A percentile compares a stretch with the other conserved stretches of the same genome.
These are phyloP conservation scores for Aegilops sharonensis DNA, from an alignment of 176 grass and related monocot species.

Conservation along the genomic window DNA sequence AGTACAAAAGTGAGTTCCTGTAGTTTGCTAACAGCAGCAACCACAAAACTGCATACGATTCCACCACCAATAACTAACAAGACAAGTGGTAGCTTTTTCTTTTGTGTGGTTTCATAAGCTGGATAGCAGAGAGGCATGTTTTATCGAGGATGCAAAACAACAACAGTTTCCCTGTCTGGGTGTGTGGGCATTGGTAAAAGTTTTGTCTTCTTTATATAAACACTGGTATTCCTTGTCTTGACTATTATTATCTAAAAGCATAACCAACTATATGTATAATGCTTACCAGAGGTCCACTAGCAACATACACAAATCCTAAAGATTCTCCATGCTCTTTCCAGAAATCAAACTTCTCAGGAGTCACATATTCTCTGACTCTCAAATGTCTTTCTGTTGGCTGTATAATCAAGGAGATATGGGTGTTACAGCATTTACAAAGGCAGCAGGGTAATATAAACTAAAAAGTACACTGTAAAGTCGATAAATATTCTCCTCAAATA, in stretches of 20 bases:
- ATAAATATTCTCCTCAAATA: background rate
- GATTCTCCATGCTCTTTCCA: slow-evolving; percentile 93
- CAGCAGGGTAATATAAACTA: background rate
- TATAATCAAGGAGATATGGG: slow-evolving; percentile 26
- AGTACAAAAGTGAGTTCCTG: slow-evolving; percentile 22
- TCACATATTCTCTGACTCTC: slow-evolving; percentile 75
- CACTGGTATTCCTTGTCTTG: background rate
- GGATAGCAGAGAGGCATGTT: background rate
- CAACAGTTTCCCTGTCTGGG: background rate
- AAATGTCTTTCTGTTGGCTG: slow-evolving; percentile 82
- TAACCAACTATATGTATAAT: background rate
- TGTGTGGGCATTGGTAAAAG: background rate
- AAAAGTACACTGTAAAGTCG: background rate
- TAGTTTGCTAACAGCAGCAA: background rate
- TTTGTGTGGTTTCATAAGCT: background rate
- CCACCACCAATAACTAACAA: background rate
- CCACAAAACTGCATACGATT: background rate
- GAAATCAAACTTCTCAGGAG: slow-evolving; percentile 85
- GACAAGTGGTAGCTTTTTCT: background rate
- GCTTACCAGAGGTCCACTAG: slow-evolving; percentile 82
- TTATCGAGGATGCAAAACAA: background rate
- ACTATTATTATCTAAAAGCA: background rate
- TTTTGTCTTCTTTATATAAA: background rate
- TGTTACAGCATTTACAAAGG: background rate
- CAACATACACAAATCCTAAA: slow-evolving; percentile 80